Evolutionary conservation across 257 asterid species (phyloP), one percentile per base, ranked within the genome.

Genomic region (Lycium barbarum): DNA sequence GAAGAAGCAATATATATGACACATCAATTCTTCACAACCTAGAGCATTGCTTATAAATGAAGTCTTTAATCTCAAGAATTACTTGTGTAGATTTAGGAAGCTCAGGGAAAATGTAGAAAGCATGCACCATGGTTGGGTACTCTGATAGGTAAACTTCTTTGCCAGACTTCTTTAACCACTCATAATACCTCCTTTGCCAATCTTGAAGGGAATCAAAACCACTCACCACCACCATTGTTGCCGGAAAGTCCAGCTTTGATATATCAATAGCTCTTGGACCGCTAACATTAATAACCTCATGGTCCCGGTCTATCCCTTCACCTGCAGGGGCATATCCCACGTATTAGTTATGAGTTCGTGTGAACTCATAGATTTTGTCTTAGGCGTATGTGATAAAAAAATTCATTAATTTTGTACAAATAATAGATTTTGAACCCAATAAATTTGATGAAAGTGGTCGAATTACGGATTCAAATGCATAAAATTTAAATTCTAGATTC

Each of bases 141-240:
- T 93, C 89, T 17, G 90, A 67, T 85, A 95, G 20, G 81, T 85
- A 80, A 10, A 86, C 97, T 61, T 95, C 90, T 85, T 92, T 95
- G 1, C 97, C 97, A 0, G 92, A 91, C 7, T 54, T 84, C 74
- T 87, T 90, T 3, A 95, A 91, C 95, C 96, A 92, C 71, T 92
- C 86, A 45, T 90, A 95, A 82, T 93, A 95, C 88, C 89, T 87
- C 26, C 0, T 90, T 82, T 93, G 97, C 95, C 98, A 87, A 81
- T 93, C 98, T 70, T 91, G 89, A 80, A 93, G 93, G 0, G 97
- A 85, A 80, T 95, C 98, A 15, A 91, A 92, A 4, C 97, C 98
- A 6, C 91, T 97, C 54, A 85, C 88, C 57, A 93, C 93, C 85
- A 95, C 94, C 89, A 93, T 54, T 3, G 92, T 90, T 2, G 97